Base-by-base conservation (phyloP, 176 grass and related monocot species). In the Miscanthus lutarioriparius region DNA sequence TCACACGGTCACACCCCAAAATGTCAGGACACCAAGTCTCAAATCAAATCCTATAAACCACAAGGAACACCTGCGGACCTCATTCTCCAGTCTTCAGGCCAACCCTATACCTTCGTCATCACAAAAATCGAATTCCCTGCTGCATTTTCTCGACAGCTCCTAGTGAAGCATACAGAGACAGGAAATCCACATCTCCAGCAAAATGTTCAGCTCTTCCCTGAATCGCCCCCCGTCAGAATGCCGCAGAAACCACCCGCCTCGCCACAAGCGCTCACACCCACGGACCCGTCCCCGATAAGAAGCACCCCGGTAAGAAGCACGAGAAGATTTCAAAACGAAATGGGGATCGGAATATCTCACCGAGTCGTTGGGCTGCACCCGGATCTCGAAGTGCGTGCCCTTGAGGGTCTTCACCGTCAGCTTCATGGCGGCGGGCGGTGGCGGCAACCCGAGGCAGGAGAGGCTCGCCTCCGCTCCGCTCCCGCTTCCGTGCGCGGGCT, bases 341-440 rank as follows among this genome's bases (percentile, higher is more conserved):
- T 53, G 76, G 38, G 69, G 79, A 71, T 28, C 47, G 10, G 33
- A 14, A 64, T 13, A 56, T 67, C 85, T 86, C 90, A 98, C 96
- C 32, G 87, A 92, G 89, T 98, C 93, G 45, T 78, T 85, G 67
- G 83, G 89, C 59, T 92, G 96, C 59, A 94, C 89, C 58, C 85
- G 85, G 80, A 98, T 98, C 87, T 98, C 93, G 85, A 98, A 98
- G 23, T 90, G 89, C 56, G 81, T 79, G 61, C 96, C 96, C 89
- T 92, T 98, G 77, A 95, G 91, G 65, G 89, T 98, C 86, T 91
- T 98, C 91, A 98, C 93, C 64, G 86, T 92, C 44, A 98, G 89
- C 91, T 88, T 95, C 93, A 95, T 98, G 72, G 88, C 64, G 65
- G 35, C 53, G 62, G n/a, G 10, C 10, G 26, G 59, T 8, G 78